These are phyloP conservation scores for Nigrospora osmanthi DNA, from an alignment of 2,329 filamentous ascomycete species.

Conservation along the genomic window DNA sequence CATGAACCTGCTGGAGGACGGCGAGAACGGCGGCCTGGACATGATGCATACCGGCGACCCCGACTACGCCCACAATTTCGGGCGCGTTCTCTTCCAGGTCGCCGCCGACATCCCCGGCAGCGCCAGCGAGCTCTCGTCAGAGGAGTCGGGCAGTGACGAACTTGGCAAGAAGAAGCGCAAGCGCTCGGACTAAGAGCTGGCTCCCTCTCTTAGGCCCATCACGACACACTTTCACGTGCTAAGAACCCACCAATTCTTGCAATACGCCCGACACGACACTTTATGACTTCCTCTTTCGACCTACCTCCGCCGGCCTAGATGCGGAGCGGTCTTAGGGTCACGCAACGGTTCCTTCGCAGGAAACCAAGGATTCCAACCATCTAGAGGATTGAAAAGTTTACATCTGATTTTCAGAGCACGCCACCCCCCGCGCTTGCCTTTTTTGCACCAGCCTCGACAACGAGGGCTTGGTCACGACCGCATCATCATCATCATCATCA, in stretches of 20 bases:
- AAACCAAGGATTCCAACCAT: conserved; percentile 15
- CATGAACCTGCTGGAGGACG: conserved; percentile 77
- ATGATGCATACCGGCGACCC: conserved; percentile 35
- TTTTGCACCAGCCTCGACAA: too few species aligned
- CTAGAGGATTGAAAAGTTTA: conserved; percentile 29
- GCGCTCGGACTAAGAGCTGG: conserved; percentile 50
- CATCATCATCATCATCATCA: too few species aligned
- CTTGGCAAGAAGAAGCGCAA: conserved; percentile 70
- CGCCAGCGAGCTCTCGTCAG: conserved; percentile 48
- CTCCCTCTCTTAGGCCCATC: too few species aligned
- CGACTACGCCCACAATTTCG: conserved; percentile 60
- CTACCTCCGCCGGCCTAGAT: conserved; percentile 18
- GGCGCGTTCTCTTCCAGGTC: conserved; percentile 76
- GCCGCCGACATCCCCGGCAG: conserved; percentile 66
- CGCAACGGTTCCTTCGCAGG: conserved; percentile 8
- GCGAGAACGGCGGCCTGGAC: conserved; percentile 39
- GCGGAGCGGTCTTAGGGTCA: conserved; percentile 23
- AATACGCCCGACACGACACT: conserved; percentile 29
- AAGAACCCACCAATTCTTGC: conserved; percentile 19
- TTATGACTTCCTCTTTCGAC: conserved; percentile 26
- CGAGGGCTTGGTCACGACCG: too few species aligned
- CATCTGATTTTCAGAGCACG: conserved; percentile 26
- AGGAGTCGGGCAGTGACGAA: conserved; percentile 35
- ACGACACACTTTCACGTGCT: conserved; percentile 15
- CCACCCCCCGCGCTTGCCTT: too few species aligned